Evolutionary conservation across 1,139 yeast genomes (phyloP), one percentile per base, ranked within the genome.

Genomic region (Saccharomycopsis hybrid): DNA sequence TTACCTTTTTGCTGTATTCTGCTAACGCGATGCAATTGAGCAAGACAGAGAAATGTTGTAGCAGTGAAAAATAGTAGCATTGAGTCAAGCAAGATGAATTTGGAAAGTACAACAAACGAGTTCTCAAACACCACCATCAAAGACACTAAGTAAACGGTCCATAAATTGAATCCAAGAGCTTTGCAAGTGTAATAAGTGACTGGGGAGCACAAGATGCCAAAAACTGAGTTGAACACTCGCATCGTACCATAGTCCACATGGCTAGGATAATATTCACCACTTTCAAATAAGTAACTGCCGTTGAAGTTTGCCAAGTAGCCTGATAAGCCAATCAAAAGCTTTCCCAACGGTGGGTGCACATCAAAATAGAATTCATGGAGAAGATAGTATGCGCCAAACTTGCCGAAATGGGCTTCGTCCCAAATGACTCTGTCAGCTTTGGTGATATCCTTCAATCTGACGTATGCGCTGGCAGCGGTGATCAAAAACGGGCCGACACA

Each of bases 321-420:
- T 43, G 82, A 74, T 28, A 83, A 68, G 0, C 82, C 90, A 51
- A 83, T 78, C 28, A 83, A 67, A 73, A 83, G 74, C 61, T 83
- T 83, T 4, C 89, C 89, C 55, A 83, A 67, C 1, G 92, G 92
- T 11, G 92, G 92, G 61, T 83, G 92, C 3, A 83, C 89, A 63
- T 83, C 92, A 58, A 81, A 85, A 61, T 83, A 83, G 60, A 79
- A 79, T 57, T 81, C 85, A 57, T 79, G 80, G 53, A 75, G 73
- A 54, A 82, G 67, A 60, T 83, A 83, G 56, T 78, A 71, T 2
- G 82, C 74, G 3, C 84, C 85, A 61, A 79, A 79, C 55, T 71
- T 70, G 24, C 74, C 74, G 67, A 85, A 85, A 70, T 87, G 96
- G 5, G 96, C 96, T 63, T 88, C 96, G 67, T 90, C 98, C 99